Conservation (phyloP, 257 asterid species). For the Misopates orontium region DNA sequence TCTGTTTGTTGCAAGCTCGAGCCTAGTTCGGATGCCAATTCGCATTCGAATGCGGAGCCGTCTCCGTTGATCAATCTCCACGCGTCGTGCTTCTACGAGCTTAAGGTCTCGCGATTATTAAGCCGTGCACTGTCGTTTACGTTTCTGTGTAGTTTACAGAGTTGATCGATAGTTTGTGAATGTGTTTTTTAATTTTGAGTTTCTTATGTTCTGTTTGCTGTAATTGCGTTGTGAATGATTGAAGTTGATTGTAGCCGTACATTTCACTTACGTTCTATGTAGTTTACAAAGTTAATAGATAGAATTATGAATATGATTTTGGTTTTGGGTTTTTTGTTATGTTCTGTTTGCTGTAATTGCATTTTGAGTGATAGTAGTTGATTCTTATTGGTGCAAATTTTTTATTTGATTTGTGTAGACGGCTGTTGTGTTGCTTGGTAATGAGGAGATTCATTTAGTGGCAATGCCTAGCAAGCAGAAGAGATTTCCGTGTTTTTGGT, state of each 20-base stretch:
- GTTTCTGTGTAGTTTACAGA: background rate
- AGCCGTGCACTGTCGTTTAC: background rate
- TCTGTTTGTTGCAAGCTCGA: conserved; percentile 87
- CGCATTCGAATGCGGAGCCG: conserved; percentile 44
- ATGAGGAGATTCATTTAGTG: conserved; percentile 89
- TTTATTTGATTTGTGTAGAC: conserved; percentile 54
- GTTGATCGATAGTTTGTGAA: background rate
- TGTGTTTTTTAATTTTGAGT: background rate
- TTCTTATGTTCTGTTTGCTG: conserved; percentile 4
- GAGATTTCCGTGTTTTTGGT: conserved; percentile 97
- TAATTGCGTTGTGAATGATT: conserved; percentile 20
- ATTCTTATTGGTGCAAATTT: conserved; percentile 22
- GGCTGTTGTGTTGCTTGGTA: conserved; percentile 76
- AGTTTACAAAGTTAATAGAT: no score
- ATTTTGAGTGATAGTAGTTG: conserved; percentile 21
- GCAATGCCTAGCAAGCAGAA: conserved; percentile 98
- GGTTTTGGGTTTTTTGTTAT: background rate
- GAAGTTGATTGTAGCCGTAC: no score
- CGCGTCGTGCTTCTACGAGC: conserved; percentile 81
- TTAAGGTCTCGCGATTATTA: conserved; percentile 48
- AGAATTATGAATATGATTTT: no score
- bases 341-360: background rate
- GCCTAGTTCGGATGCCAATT: conserved; percentile 48
- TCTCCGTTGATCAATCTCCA: conserved; percentile 74
- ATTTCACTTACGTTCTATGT: no score